phyloP scores from a whole-genome alignment of 1,139 yeast genomes.

The Meyerozyma guilliermondii region DNA sequence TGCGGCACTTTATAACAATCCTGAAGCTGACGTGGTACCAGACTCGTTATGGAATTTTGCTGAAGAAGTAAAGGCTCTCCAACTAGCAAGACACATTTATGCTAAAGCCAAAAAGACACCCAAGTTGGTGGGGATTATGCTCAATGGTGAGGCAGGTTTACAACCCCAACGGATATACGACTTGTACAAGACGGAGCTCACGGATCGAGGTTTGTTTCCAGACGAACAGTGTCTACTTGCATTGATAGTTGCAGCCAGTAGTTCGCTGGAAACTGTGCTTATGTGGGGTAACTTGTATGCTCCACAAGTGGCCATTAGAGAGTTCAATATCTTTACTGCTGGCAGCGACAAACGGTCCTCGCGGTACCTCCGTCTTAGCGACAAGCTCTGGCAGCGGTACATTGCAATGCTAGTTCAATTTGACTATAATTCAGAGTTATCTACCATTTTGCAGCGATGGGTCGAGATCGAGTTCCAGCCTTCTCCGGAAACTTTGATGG shows the following conservation, averaged over 20 bases:
- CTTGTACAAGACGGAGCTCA: conserved; percentile 25
- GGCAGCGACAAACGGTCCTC: conserved; percentile 15
- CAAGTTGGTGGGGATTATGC: conserved; percentile 28
- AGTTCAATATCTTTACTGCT: conserved; percentile 39
- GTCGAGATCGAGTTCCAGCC: conserved; percentile 49
- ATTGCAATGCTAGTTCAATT: conserved; percentile 45
- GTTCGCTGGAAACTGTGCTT: conserved; percentile 12
- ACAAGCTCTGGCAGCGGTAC: conserved; percentile 46
- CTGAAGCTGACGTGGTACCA: conserved; percentile 5
- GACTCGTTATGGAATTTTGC: neutral
- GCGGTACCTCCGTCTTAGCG: conserved; percentile 36
- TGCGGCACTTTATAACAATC: conserved; percentile 16
- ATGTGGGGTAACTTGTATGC: conserved; percentile 51
- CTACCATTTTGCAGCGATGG: conserved; percentile 55
- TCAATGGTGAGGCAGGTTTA: conserved; percentile 42
- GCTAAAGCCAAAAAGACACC: conserved; percentile 19
- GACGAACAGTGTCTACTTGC: conserved; percentile 39
- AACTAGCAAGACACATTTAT: conserved; percentile 21
- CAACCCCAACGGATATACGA: conserved; percentile 32
- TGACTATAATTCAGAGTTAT: conserved; percentile 45
- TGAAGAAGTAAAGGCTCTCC: conserved; percentile 2
- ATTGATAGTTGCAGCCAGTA: conserved; percentile 34
- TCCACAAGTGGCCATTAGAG: conserved; percentile 56
- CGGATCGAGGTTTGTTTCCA: conserved; percentile 16
- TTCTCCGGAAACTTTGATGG: conserved; percentile 27